Percentiles rank a stretch among this genome's conserved stretches.
Conservation (phyloP, 257 asterid genomes). For the Scutellaria barbata region DNA sequence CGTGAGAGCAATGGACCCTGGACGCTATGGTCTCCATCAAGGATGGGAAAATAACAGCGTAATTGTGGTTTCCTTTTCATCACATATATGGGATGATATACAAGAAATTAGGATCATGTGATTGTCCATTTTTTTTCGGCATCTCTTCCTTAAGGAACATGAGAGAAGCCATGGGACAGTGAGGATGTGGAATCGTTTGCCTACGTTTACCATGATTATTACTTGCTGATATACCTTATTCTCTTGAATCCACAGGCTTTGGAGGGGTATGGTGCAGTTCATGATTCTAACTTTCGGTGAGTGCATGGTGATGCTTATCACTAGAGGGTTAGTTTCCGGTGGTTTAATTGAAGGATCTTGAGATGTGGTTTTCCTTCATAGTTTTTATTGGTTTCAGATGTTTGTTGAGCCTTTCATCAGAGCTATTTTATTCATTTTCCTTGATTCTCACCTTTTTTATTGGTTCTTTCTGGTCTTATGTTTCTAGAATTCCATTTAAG, state of each 20-base stretch:
- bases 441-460: neutral
- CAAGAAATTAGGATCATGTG: constrained; percentile 89
- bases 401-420: constrained; percentile 26
- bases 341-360: constrained; percentile 30
- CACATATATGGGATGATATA: constrained; percentile 93
- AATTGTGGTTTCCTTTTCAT: constrained; percentile 99
- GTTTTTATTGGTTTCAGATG: constrained; percentile 29
- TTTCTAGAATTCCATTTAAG: neutral
- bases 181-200: constrained; percentile 99
- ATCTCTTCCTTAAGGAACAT: constrained; percentile 87
- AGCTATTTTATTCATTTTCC: neutral
- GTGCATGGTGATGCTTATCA: constrained; percentile 53
- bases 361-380: constrained; percentile 12
- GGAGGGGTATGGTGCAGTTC: constrained; percentile 92
- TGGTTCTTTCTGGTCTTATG: constrained; percentile 9
- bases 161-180: constrained; percentile 96
- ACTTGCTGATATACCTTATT: constrained; percentile 96
- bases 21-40: constrained; percentile 96
- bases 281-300: constrained; percentile 88
- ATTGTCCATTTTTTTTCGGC: constrained; percentile 75
- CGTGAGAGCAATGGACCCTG: constrained; percentile 82
- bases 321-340: constrained; percentile 40
- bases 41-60: constrained; percentile 99
- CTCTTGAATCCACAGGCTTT: constrained; percentile 99
- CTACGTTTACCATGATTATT: constrained; percentile 82